These are phyloP conservation scores for Volvariella volvacea DNA, from an alignment of 1,284 basidiomycete species.

Conservation along the genomic window DNA sequence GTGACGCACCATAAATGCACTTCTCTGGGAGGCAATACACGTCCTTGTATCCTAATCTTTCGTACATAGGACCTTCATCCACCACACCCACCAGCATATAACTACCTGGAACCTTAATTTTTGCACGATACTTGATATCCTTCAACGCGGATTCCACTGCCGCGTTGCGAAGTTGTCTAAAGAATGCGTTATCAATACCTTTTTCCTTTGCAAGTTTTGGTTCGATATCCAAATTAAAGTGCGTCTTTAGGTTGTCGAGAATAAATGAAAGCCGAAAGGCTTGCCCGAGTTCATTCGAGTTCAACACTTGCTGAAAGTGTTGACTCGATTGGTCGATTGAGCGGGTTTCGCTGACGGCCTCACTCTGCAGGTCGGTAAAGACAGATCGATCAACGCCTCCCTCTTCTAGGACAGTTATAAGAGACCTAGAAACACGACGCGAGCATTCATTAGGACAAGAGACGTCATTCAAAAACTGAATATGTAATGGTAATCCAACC, in stretches of 20 bases:
- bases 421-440: conserved; percentile 25
- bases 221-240: background rate
- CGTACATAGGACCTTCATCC: conserved; percentile 54
- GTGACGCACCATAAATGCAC: conserved; percentile 42
- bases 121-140: conserved; percentile 53
- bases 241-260: conserved; percentile 29
- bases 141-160: conserved; percentile 47
- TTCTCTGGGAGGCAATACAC: conserved; percentile 37
- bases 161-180: conserved; percentile 37
- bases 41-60: conserved; percentile 26
- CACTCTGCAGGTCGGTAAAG: conserved; percentile 43
- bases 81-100: conserved; percentile 57
- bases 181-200: conserved; percentile 39
- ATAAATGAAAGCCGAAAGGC: conserved; percentile 36
- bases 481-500: too few species aligned
- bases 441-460: background rate
- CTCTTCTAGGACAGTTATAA: conserved; percentile 57
- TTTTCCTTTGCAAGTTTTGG: conserved; percentile 13
- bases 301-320: conserved; percentile 31
- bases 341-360: conserved; percentile 33
- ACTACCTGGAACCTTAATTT: conserved; percentile 53
- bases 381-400: conserved; percentile 35
- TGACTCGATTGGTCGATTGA: conserved; percentile 38
- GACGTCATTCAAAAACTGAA: background rate
- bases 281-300: conserved; percentile 35